Percentiles rank a stretch among this genome's conserved stretches.
phyloP scores from a whole-genome alignment of 2,329 filamentous ascomycete species.

The Diaporthe batatas region DNA sequence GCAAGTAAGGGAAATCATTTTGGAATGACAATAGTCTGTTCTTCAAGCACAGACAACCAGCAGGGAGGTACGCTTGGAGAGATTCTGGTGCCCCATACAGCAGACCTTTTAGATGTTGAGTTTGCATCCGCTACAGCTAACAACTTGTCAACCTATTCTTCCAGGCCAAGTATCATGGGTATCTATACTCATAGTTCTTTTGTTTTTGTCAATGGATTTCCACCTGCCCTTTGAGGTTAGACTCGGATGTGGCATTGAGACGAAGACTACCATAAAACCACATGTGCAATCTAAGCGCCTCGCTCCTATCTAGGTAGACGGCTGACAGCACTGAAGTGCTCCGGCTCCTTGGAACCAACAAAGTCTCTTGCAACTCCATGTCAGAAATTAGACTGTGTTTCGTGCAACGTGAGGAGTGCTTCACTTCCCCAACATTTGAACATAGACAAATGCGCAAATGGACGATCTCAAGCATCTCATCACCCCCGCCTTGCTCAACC shows the following conservation, averaged over 20 bases:
- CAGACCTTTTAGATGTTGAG: constrained; percentile 10
- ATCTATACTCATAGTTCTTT: not conserved
- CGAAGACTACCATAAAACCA: not conserved
- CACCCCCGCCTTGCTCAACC: constrained; percentile 42
- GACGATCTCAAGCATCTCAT: constrained; percentile 40
- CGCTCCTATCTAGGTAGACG: not conserved
- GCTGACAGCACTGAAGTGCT: not conserved
- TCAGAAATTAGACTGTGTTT: too few relatives aligned
- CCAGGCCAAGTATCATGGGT: not conserved
- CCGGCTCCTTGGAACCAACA: not conserved
- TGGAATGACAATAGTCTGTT: not conserved
- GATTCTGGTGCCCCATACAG: not conserved
- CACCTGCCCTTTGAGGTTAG: not conserved
- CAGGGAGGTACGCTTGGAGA: not conserved
- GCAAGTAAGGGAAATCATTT: not conserved
- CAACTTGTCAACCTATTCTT: not conserved
- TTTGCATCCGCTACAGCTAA: not conserved
- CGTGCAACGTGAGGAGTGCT: not conserved
- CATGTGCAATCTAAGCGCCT: not conserved
- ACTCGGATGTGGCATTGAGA: too few relatives aligned
- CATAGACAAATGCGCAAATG: not conserved
- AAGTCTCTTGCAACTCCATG: not conserved
- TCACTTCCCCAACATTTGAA: not conserved
- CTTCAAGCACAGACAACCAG: not conserved
- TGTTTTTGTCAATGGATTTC: too few relatives aligned